These are phyloP conservation scores for Ophiostoma himal-ulmi DNA, from an alignment of 2,329 filamentous ascomycete genomes.

Conservation along the genomic window DNA sequence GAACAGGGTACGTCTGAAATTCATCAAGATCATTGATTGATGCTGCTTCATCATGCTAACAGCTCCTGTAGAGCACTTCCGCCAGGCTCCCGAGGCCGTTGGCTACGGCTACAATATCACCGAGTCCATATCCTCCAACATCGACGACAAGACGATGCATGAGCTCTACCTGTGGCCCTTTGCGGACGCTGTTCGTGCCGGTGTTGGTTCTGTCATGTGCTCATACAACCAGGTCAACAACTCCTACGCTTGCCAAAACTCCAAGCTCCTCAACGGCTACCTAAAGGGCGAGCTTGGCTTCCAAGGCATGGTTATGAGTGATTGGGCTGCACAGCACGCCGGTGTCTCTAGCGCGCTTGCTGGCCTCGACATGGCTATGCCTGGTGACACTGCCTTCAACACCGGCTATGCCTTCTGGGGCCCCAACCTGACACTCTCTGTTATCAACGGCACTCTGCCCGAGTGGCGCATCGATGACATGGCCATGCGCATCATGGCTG, in stretches of 20 bases:
- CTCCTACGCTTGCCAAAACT: conserved; percentile 61
- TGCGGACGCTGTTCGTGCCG: conserved; percentile 54
- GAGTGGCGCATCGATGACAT: conserved; percentile 72
- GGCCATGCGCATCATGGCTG: conserved; percentile 51
- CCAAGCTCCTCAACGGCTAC: conserved; percentile 55
- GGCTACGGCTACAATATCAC: conserved; percentile 60
- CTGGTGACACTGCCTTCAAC: conserved; percentile 57
- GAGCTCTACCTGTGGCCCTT: conserved; percentile 62
- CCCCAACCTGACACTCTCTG: conserved; percentile 59
- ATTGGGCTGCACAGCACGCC: conserved; percentile 60
- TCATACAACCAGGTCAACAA: conserved; percentile 61
- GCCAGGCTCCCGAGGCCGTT: conserved; percentile 52
- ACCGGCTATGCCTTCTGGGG: conserved; percentile 57
- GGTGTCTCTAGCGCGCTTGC: conserved; percentile 61
- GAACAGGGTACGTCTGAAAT: conserved; percentile 50
- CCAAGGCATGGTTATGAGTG: conserved; percentile 58
- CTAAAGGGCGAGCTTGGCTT: conserved; percentile 62
- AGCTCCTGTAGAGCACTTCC: conserved; percentile 56
- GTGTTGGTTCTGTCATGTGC: conserved; percentile 46
- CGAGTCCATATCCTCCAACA: conserved; percentile 48
- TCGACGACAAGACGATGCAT: conserved; percentile 55
- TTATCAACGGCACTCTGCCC: conserved; percentile 68
- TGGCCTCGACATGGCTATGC: conserved; percentile 79
- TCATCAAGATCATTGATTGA: background rate
- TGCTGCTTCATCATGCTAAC: background rate